phyloP scores from a whole-genome alignment of 352 stramenopile genomes.

The Paralagenidium karlingii region DNA sequence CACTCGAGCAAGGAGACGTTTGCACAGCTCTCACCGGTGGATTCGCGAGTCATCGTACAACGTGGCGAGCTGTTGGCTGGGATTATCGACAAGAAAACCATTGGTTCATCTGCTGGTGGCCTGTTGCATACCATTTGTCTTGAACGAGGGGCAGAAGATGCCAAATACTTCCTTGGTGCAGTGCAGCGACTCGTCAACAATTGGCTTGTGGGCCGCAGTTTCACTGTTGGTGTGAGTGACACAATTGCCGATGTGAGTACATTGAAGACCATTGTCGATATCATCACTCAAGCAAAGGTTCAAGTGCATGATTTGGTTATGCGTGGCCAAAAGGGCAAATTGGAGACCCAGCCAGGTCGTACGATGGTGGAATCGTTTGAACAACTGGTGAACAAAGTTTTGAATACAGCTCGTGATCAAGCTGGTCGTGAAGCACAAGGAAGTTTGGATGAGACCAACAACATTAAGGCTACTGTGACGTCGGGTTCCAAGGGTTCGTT shows the following conservation, averaged over 20 bases:
- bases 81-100: slow-evolving; percentile 99
- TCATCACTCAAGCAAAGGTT: slow-evolving; percentile 98
- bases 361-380: slow-evolving; percentile 99
- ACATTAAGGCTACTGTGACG: slow-evolving; percentile 98
- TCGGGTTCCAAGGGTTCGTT: slow-evolving; percentile 98
- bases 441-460: slow-evolving; percentile 94
- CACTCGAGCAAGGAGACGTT: slow-evolving; percentile 89
- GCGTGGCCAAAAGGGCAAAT: slow-evolving; percentile 94
- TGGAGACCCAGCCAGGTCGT: slow-evolving; percentile 96
- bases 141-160: slow-evolving; percentile 84
- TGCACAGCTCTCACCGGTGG: slow-evolving; percentile 87
- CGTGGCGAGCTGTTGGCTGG: slow-evolving; percentile 94
- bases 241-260: slow-evolving; percentile 97
- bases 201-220: slow-evolving; percentile 96
- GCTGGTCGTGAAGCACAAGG: slow-evolving; percentile 70
- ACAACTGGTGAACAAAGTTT: slow-evolving; percentile 95
- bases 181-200: slow-evolving; percentile 98
- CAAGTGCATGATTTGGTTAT: slow-evolving; percentile 90
- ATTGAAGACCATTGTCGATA: slow-evolving; percentile 97
- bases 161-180: slow-evolving; percentile 78
- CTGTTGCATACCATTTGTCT: slow-evolving; percentile 97
- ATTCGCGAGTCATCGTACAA: slow-evolving; percentile 96
- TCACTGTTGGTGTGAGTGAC: slow-evolving; percentile 98
- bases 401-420: slow-evolving; percentile 82
- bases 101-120: slow-evolving; percentile 93